These are phyloP conservation scores for Chrysophaeum taylorii DNA, from an alignment of 352 stramenopile species.

Conservation along the genomic window DNA sequence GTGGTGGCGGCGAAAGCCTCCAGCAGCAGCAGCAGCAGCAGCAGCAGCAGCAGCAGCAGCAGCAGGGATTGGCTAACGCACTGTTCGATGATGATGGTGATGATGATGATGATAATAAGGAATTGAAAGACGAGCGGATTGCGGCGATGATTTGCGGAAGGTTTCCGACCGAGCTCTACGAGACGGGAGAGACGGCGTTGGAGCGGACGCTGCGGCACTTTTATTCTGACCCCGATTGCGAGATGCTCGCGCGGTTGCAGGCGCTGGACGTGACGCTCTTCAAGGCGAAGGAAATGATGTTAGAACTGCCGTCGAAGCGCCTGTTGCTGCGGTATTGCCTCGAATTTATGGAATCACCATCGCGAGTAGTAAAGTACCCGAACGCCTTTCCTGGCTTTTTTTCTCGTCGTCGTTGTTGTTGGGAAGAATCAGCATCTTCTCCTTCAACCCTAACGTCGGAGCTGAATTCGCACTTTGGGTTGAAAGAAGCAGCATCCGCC, in stretches of 20 bases:
- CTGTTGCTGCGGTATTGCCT: conserved; percentile 76
- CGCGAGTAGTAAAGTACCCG: no score
- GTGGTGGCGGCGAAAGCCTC: conserved; percentile 15
- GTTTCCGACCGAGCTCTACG: conserved; percentile 53
- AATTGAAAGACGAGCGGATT: no score
- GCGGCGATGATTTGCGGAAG: conserved; percentile 48
- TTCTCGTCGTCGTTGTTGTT: no score
- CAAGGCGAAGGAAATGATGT: conserved; percentile 66
- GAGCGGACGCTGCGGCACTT: conserved; percentile 45
- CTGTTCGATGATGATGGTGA: neutral
- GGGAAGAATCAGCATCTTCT: no score
- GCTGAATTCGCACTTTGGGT: no score
- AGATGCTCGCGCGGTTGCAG: conserved; percentile 36
- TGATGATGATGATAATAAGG: neutral
- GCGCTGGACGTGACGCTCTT: conserved; percentile 56
- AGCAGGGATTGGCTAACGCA: conserved; percentile 10
- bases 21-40: conserved; percentile 16
- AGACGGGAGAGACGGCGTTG: conserved; percentile 49
- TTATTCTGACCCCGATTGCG: conserved; percentile 50
- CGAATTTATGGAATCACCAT: conserved; percentile 18
- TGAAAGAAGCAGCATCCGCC: no score
- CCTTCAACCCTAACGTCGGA: no score
- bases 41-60: conserved; percentile 27
- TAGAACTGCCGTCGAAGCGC: conserved; percentile 76
- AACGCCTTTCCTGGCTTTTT: no score